Evolutionary conservation across 2,329 filamentous ascomycete genomes (phyloP).

Genomic region (Cadophora sp.): DNA sequence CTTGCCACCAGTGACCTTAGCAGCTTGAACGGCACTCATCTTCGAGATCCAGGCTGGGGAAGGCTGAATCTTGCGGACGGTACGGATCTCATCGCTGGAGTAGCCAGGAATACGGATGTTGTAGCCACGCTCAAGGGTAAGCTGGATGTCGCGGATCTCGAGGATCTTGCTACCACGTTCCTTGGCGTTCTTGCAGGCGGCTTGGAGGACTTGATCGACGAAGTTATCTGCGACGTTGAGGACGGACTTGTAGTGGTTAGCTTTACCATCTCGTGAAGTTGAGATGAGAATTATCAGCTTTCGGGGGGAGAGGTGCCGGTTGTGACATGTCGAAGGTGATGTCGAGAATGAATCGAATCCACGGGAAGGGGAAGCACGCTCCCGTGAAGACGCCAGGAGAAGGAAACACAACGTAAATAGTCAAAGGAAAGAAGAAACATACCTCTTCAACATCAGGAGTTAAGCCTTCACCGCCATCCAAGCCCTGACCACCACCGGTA

Average conservation of each 20-base stretch:
- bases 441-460: conserved; percentile 97
- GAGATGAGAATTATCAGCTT: not conserved
- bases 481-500: conserved; percentile 77
- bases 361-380: conserved; percentile 7
- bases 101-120: conserved; percentile 95
- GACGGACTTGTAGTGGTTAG: conserved; percentile 66
- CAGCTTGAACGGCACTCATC: conserved; percentile 95
- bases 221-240: conserved; percentile 93
- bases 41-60: conserved; percentile 91
- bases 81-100: conserved; percentile 91
- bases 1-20: conserved; percentile 73
- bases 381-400: no score
- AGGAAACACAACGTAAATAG: not conserved
- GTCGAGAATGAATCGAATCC: not conserved
- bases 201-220: conserved; percentile 86
- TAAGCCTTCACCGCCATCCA: conserved; percentile 77
- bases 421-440: conserved; percentile 40
- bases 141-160: conserved; percentile 86
- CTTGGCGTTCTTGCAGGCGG: conserved; percentile 90
- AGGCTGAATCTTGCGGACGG: conserved; percentile 91
- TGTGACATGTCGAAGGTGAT: conserved; percentile 1
- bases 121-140: conserved; percentile 83
- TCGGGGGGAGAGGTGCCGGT: not conserved
- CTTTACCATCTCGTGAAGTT: not conserved
- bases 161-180: conserved; percentile 89